Evolutionary conservation across 75 land plant genomes (phyloP).

Genomic region (Cunninghamia lanceolata): DNA sequence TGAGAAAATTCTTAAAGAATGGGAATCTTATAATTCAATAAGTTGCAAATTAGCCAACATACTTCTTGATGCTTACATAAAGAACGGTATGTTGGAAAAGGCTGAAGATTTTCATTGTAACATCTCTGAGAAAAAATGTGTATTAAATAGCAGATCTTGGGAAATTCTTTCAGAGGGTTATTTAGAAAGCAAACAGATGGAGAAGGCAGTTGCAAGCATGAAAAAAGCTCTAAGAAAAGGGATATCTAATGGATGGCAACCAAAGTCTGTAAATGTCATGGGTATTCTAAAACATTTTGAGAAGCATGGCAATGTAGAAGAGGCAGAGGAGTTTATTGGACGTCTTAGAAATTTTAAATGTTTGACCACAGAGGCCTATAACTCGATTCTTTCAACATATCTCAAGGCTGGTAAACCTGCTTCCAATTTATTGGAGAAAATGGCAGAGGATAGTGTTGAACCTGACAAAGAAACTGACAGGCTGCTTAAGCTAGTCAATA

Average conservation of each 20-base stretch:
- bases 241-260: conserved; percentile 33
- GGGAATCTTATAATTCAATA: conserved; percentile 24
- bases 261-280: conserved; percentile 28
- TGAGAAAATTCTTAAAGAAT: conserved; percentile 29
- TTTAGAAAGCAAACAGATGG: neutral
- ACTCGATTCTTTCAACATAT: conserved; percentile 43
- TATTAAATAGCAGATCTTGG: conserved; percentile 46
- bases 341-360: conserved; percentile 38
- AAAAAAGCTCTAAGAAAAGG: conserved; percentile 25
- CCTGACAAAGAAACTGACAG: conserved; percentile 37
- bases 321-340: conserved; percentile 43
- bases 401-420: conserved; percentile 55
- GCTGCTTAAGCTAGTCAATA: conserved; percentile 25
- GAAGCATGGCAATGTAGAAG: conserved; percentile 30
- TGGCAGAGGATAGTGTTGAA: conserved; percentile 42
- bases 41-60: conserved; percentile 47
- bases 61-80: conserved; percentile 48
- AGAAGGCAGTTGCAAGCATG: conserved; percentile 20
- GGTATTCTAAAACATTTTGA: conserved; percentile 31
- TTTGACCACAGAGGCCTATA: conserved; percentile 47
- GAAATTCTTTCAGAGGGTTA: conserved; percentile 51
- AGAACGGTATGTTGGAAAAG: conserved; percentile 34
- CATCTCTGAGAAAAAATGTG: conserved; percentile 29
- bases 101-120: conserved; percentile 31
- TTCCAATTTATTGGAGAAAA: conserved; percentile 40